Evolutionary conservation across 495 filamentous ascomycete genomes (phyloP).

Genomic region (Tuber indicum): DNA sequence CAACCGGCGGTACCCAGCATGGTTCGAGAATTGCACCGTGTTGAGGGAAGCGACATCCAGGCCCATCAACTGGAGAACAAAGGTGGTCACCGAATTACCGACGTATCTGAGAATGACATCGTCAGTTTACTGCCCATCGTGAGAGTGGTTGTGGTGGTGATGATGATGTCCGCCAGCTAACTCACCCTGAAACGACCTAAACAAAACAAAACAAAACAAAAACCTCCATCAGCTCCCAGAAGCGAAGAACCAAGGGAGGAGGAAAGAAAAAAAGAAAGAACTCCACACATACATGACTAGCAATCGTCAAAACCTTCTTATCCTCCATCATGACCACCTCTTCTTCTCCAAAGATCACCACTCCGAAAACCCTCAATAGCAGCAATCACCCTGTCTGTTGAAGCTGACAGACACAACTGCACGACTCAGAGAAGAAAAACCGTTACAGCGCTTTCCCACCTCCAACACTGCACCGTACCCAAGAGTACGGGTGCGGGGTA

Average conservation of each 20-base stretch:
- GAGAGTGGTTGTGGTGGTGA: slow-evolving; percentile 10
- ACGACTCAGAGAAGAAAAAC: not conserved
- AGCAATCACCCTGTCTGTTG: not conserved
- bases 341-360: not conserved
- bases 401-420: not conserved
- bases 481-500: not conserved
- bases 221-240: not conserved
- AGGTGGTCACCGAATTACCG: slow-evolving; percentile 90
- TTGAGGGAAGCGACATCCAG: slow-evolving; percentile 90
- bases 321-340: slow-evolving; percentile 18
- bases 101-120: slow-evolving; percentile 62
- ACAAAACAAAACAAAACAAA: not conserved
- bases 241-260: slow-evolving; percentile 6
- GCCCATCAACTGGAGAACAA: slow-evolving; percentile 84
- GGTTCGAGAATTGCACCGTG: slow-evolving; percentile 96
- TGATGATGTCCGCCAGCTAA: not conserved
- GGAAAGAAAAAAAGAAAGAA: not conserved
- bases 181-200: slow-evolving; percentile 42
- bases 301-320: slow-evolving; percentile 69
- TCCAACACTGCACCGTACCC: not conserved
- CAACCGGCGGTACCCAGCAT: slow-evolving; percentile 80
- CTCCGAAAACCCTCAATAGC: not conserved
- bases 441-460: not conserved
- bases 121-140: slow-evolving; percentile 13
- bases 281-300: slow-evolving; percentile 85